These are phyloP conservation scores for Eucalyptus regnans DNA, from an alignment of 345 rosid genomes.

Conservation along the genomic window DNA sequence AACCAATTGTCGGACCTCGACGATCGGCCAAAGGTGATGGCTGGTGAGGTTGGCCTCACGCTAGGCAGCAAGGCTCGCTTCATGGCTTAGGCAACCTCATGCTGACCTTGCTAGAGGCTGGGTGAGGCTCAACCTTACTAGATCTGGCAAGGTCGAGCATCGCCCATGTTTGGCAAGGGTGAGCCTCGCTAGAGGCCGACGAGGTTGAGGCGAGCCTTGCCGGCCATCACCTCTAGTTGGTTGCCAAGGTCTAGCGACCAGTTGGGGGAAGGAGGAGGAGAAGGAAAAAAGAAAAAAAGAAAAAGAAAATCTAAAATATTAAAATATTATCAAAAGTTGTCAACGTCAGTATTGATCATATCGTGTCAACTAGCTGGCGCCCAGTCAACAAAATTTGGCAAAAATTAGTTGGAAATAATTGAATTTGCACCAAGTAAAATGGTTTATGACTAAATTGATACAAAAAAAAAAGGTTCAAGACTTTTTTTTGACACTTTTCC, in stretches of 20 bases:
- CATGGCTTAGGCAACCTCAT: fast-evolving
- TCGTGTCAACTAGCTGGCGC: fast-evolving
- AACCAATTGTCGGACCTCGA: fast-evolving
- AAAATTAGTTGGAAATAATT: no score
- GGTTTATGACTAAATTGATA: fast-evolving
- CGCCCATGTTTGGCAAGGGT: fast-evolving
- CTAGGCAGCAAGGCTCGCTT: fast-evolving
- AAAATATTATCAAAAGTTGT: no score
- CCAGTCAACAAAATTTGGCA: fast-evolving
- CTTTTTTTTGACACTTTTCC: no score
- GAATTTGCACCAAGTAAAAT: fast-evolving
- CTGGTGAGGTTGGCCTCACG: fast-evolving
- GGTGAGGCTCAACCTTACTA: fast-evolving
- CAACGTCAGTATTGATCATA: fast-evolving
- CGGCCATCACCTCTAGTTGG: fast-evolving
- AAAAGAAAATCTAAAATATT: no score
- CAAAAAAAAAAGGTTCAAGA: no score
- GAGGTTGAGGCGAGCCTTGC: fast-evolving
- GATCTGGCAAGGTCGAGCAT: fast-evolving
- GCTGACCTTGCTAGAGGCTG: fast-evolving
- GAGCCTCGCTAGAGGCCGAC: fast-evolving
- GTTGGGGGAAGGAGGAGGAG: no score
- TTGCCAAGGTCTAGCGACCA: fast-evolving
- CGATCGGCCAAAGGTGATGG: fast-evolving
- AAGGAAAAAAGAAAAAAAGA: no score